Conservation (phyloP, 1,284 basidiomycete species). For the Boletus semigastroideus region DNA sequence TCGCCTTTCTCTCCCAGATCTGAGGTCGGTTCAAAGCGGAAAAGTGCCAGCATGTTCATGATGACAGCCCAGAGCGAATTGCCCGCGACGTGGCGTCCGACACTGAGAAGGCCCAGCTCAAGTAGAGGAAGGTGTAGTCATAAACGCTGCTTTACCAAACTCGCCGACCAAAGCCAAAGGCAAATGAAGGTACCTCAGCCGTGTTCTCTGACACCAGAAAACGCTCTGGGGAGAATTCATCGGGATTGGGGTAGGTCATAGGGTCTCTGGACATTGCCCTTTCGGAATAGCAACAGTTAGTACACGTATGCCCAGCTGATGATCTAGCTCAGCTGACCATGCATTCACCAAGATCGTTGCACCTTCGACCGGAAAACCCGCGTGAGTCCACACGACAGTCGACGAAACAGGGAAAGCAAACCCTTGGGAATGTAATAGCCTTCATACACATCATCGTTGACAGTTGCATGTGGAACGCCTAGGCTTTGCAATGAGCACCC, state of each 20-base stretch:
- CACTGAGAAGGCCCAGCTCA: background rate
- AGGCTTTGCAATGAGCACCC: background rate
- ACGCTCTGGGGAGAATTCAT: constrained; percentile 40
- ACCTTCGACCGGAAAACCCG: background rate
- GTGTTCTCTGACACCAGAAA: constrained; percentile 28
- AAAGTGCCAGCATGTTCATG: constrained; percentile 9
- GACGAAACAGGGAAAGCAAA: background rate
- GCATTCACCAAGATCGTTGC: constrained; percentile 13
- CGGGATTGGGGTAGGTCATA: constrained; percentile 39
- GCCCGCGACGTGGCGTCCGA: constrained; percentile 42
- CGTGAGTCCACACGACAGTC: background rate
- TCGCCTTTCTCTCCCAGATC: constrained; percentile 9
- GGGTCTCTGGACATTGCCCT: constrained; percentile 44
- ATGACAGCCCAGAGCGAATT: constrained; percentile 13
- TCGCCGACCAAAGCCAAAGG: constrained; percentile 45
- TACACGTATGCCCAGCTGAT: background rate
- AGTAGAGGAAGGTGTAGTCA: background rate
- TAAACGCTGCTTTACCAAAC: constrained; percentile 30
- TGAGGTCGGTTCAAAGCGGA: constrained; percentile 4
- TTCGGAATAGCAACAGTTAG: constrained; percentile 6
- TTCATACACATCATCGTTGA: constrained; percentile 37
- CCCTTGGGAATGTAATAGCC: constrained; percentile 11
- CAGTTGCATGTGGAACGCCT: constrained; percentile 17
- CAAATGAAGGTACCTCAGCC: constrained; percentile 15
- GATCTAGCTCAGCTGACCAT: constrained; percentile 8